Conservation (phyloP, 2,329 filamentous ascomycete species). For the Cytospora paraplurivora region DNA sequence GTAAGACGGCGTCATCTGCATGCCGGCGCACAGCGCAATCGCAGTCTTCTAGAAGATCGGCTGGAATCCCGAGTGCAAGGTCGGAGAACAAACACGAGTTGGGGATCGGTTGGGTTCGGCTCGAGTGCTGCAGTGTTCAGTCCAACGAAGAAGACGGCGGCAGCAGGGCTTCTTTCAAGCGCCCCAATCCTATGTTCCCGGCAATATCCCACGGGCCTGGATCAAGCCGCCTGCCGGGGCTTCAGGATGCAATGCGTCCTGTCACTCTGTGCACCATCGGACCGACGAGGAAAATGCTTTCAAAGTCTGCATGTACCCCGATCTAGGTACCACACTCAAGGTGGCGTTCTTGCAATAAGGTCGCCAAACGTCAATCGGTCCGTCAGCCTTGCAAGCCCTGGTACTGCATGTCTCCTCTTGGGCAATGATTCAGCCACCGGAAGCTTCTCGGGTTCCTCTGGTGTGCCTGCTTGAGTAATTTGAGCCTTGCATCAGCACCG, state of each 20-base stretch:
- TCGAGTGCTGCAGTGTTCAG: not conserved
- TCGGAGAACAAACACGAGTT: not conserved
- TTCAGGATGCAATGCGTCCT: too few species aligned
- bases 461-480: not conserved
- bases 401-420: not conserved
- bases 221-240: too few species aligned
- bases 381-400: too few species aligned
- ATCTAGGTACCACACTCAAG: too few species aligned
- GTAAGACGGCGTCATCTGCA: not conserved
- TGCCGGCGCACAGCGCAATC: not conserved
- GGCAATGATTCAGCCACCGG: not conserved
- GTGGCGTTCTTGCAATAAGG: too few species aligned
- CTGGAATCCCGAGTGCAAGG: not conserved
- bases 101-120: not conserved
- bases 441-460: not conserved
- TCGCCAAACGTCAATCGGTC: too few species aligned
- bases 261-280: too few species aligned
- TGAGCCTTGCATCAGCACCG: not conserved
- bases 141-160: not conserved
- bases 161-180: not conserved
- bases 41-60: constrained; percentile 1
- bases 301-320: too few species aligned
- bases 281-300: too few species aligned
- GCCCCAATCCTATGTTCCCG: not conserved
- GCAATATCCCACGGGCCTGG: too few species aligned